A percentile compares a stretch with the other conserved stretches of the same genome.
phyloP scores from a whole-genome alignment of 139 green algal species.

The Micractinium sp. region DNA sequence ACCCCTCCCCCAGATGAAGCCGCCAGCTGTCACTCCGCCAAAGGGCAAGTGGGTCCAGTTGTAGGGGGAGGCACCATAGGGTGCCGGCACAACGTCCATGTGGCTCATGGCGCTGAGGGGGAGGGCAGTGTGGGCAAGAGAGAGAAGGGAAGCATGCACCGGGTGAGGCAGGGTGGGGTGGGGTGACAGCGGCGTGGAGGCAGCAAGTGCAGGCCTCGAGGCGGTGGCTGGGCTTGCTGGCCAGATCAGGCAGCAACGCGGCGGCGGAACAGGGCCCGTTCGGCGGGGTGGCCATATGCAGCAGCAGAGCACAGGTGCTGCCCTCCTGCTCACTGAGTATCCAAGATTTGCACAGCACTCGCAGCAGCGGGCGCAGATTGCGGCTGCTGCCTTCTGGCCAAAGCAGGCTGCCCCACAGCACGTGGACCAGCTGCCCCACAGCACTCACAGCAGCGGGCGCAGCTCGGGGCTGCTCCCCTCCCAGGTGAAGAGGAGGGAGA shows the following conservation, averaged over 20 bases:
- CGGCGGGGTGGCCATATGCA: too few species aligned
- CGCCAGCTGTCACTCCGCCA: conserved; percentile 56
- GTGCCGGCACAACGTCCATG: conserved; percentile 79
- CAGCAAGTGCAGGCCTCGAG: neutral
- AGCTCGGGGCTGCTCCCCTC: conserved; percentile 54
- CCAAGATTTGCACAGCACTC: too few species aligned
- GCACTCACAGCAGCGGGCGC: conserved; percentile 54
- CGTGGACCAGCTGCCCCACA: neutral
- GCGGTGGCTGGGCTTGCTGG: neutral
- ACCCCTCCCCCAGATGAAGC: conserved; percentile 77
- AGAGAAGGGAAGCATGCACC: too few species aligned
- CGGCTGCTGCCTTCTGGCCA: neutral
- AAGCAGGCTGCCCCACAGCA: neutral
- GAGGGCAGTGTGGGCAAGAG: neutral
- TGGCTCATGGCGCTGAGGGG: conserved; percentile 59
- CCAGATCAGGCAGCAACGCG: too few species aligned
- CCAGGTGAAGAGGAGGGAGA: conserved; percentile 75
- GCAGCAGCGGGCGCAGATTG: too few species aligned
- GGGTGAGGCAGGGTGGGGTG: neutral
- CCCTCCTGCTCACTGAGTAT: too few species aligned
- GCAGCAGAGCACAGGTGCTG: too few species aligned
- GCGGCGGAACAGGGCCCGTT: too few species aligned
- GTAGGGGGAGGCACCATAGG: neutral
- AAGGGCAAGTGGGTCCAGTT: conserved; percentile 76
- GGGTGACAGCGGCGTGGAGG: neutral